Conservation (phyloP, 1,139 yeast species). For the Hemisphaericaspora subhashii region DNA sequence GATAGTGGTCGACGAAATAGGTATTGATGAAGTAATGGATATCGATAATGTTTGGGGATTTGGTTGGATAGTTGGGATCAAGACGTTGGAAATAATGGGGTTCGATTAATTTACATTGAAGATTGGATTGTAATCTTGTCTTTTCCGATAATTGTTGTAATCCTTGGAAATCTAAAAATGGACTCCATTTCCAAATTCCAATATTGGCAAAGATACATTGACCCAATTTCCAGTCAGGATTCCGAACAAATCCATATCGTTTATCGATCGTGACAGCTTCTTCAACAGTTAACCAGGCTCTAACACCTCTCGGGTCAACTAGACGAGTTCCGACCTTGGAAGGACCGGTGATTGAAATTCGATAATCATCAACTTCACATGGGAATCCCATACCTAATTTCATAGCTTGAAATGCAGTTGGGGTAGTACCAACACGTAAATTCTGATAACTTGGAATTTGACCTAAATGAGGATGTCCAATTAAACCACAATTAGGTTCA, state of each 20-base stretch:
- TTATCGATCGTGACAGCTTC: constrained; percentile 46
- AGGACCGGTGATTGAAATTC: constrained; percentile 73
- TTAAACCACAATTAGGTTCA: constrained; percentile 75
- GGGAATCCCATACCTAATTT: constrained; percentile 72
- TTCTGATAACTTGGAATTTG: constrained; percentile 53
- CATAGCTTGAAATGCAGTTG: constrained; percentile 61
- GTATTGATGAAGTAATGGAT: constrained; percentile 62
- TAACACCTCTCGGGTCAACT: constrained; percentile 66
- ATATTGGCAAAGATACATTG: constrained; percentile 77
- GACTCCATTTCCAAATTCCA: constrained; percentile 66
- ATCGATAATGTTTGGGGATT: constrained; percentile 38
- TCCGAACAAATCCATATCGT: constrained; percentile 71
- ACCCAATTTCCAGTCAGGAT: constrained; percentile 65
- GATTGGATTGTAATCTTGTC: constrained; percentile 38
- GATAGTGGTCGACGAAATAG: constrained; percentile 61
- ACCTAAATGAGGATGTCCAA: constrained; percentile 52
- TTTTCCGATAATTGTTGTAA: constrained; percentile 21
- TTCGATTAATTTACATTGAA: constrained; percentile 24
- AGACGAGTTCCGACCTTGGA: constrained; percentile 53
- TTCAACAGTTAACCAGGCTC: constrained; percentile 64
- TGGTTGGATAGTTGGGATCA: constrained; percentile 12
- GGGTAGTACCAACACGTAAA: constrained; percentile 64
- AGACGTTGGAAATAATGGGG: constrained; percentile 37
- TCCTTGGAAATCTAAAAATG: constrained; percentile 23
- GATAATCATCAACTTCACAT: constrained; percentile 63